Conservation (phyloP, 2,329 filamentous ascomycete genomes). For the Endocalyx cinctus region DNA sequence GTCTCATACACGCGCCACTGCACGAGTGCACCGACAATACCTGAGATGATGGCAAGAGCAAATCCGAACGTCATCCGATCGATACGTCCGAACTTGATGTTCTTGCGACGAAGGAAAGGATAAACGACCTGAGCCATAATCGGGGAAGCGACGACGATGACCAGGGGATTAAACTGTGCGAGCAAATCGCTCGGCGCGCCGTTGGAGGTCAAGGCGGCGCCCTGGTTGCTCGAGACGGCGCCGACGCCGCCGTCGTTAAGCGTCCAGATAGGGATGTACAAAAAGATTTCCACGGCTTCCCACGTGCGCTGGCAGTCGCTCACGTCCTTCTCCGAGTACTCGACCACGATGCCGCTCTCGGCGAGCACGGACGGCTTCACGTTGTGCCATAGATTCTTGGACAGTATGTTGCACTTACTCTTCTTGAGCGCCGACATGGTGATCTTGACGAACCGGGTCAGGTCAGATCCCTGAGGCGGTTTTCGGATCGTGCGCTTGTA, state of each 20-base stretch:
- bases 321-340: conserved; percentile 62
- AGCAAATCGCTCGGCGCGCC: conserved; percentile 58
- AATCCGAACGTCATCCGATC: conserved; percentile 56
- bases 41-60: conserved; percentile 40
- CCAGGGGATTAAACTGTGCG: conserved; percentile 53
- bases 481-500: conserved; percentile 52
- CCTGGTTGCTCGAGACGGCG: conserved; percentile 31
- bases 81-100: conserved; percentile 55
- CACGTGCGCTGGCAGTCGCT: conserved; percentile 55
- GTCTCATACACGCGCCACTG: conserved; percentile 56
- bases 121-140: conserved; percentile 52
- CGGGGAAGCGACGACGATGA: conserved; percentile 54
- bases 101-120: conserved; percentile 45
- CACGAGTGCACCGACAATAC: conserved; percentile 51
- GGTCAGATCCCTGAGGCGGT: conserved; percentile 62
- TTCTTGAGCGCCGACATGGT: conserved; percentile 47
- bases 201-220: conserved; percentile 39
- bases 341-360: conserved; percentile 44
- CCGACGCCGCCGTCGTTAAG: conserved; percentile 37
- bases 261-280: conserved; percentile 36
- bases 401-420: conserved; percentile 47
- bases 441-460: conserved; percentile 55
- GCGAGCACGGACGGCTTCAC: conserved; percentile 52
- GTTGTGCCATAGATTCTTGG: conserved; percentile 52
- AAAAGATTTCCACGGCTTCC: conserved; percentile 36